Base-by-base conservation (phyloP, 257 asterid genomes). In the Hygrophila difformis region DNA sequence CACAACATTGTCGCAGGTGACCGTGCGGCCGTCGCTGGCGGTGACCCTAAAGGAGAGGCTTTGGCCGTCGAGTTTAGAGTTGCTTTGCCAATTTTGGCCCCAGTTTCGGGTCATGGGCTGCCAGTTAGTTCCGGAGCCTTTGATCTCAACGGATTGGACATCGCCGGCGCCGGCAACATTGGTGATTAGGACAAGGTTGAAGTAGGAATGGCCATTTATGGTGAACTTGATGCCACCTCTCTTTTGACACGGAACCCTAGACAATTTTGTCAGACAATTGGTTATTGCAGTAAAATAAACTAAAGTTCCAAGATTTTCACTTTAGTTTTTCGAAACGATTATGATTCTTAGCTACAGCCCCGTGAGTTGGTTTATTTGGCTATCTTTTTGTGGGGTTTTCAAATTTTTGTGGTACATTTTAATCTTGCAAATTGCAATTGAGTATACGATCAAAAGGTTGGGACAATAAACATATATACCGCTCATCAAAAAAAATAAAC, bases 61-160 rank as follows among this genome's bases (percentile, higher is more conserved):
- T n/a, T n/a, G n/a, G n/a, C n/a, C n/a, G n/a, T n/a, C 36, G 48
- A 78, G 57, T 31, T 56, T 10, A 0, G 73, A 62, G 53, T 66
- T 62, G 62, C 55, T 68, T 39, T 74, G 78, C 87, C 87, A 78
- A 46, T 74, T 78, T 52, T 78, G 80, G 5, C 82, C 87, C 78
- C 87, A 74, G 43, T 74, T 71, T 59, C 82, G 62, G n/a, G 61
- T 43, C 87, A 78, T 65, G 36, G 58, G 51, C 45, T 51, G 68
- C 78, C 83, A 78, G 9, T 65, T 67, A 4, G 61, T 63, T 53
- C 64, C 65, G 35, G 71, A 54, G 26, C 79, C 75, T 65, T 68
- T 71, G 35, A 78, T 55, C 62, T 69, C 64, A 43, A 71, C 69
- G 1, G 50, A 24, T 14, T 62, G 70, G n/a, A 68, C 63, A 43